A percentile compares a stretch with the other conserved stretches of the same genome.
Evolutionary conservation across 176 grass and related monocot species (phyloP).

Genomic region (Pharus latifolius): DNA sequence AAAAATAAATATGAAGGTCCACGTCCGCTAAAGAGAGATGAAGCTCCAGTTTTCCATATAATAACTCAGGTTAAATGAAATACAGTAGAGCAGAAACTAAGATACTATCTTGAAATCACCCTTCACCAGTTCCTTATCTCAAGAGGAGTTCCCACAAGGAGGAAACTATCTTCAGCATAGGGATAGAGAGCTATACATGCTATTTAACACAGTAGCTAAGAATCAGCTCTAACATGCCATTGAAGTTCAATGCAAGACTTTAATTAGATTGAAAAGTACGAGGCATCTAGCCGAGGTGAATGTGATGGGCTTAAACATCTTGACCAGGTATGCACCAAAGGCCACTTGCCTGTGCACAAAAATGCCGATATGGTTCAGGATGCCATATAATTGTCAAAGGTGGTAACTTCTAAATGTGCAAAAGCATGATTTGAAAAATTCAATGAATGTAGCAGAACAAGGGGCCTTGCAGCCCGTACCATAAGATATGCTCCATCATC

Average conservation of each 20-base stretch:
- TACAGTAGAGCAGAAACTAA: neutral
- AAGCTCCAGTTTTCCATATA: neutral
- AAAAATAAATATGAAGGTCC: neutral
- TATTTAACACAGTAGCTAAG: neutral
- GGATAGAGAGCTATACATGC: neutral
- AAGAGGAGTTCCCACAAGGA: neutral
- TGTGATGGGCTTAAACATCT: neutral
- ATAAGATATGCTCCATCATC: conserved; percentile 98
- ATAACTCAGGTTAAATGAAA: conserved; percentile 6
- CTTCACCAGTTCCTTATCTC: too few species aligned
- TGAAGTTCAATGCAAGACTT: neutral
- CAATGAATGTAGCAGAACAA: conserved; percentile 12
- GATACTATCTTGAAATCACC: too few species aligned
- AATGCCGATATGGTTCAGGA: neutral
- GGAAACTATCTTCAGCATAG: neutral
- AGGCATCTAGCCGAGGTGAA: neutral
- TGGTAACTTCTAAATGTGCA: too few species aligned
- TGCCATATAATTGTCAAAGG: neutral
- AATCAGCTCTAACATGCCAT: neutral
- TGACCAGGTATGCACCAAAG: neutral
- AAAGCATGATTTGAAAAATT: neutral
- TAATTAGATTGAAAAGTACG: neutral
- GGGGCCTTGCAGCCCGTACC: conserved; percentile 49
- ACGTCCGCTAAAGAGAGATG: neutral
- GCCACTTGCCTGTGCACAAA: neutral